phyloP scores from a whole-genome alignment of 2,329 filamentous ascomycete species.

The Scedosporium apiospermum region DNA sequence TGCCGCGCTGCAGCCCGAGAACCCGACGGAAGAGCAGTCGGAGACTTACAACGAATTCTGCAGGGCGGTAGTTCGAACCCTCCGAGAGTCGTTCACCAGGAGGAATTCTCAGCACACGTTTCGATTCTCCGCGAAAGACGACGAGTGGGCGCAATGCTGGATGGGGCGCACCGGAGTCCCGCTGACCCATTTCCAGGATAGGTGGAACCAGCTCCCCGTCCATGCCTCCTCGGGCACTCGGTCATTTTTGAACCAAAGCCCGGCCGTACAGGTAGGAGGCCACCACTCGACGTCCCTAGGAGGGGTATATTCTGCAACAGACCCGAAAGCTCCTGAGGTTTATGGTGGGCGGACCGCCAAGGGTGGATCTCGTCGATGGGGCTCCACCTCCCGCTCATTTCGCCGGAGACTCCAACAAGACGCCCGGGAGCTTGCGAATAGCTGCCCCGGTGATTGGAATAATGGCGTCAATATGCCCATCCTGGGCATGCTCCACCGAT shows the following conservation, averaged over 20 bases:
- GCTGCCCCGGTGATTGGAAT: background rate
- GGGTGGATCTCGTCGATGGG: background rate
- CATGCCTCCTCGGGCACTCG: background rate
- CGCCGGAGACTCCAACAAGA: background rate
- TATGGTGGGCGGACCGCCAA: background rate
- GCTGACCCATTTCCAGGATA: background rate
- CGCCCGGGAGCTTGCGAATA: background rate
- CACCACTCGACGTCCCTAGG: too few relatives aligned
- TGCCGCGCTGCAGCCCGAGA: slow-evolving; percentile 1
- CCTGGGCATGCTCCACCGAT: background rate
- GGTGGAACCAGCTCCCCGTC: background rate
- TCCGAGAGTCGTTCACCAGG: background rate
- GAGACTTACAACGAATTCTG: slow-evolving; percentile 7
- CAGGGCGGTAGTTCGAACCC: background rate
- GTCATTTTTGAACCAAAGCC: too few relatives aligned
- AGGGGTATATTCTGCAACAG: too few relatives aligned
- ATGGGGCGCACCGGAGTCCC: background rate
- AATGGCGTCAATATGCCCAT: background rate
- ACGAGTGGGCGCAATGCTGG: background rate
- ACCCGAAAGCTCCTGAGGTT: background rate
- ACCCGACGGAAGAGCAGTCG: background rate
- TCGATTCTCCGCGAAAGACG: background rate
- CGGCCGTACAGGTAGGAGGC: too few relatives aligned
- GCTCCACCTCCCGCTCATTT: background rate
- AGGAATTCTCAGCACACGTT: background rate